Conservation (phyloP, 202 grass and related monocot genomes). For the Setaria viridis region DNA sequence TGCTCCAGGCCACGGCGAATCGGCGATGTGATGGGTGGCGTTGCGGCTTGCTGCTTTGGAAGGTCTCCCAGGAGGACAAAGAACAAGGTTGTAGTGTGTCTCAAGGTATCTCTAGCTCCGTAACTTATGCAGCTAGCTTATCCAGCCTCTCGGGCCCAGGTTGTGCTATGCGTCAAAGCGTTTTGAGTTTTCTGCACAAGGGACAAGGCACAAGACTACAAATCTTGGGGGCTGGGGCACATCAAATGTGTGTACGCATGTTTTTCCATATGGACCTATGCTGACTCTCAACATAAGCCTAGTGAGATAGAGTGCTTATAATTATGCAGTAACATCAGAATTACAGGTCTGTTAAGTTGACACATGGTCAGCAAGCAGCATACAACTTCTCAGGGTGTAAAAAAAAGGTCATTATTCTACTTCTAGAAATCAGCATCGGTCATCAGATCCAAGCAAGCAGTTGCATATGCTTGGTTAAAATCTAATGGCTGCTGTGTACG, state of each 20-base stretch:
- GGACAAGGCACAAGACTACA: constrained; percentile 48
- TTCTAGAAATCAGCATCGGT: not conserved
- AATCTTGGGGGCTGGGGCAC: not conserved
- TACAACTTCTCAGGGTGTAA: not conserved
- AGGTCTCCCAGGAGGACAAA: constrained; percentile 27
- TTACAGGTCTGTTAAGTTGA: not conserved
- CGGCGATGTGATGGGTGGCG: constrained; percentile 34
- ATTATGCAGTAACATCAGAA: not conserved
- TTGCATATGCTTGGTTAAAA: not conserved
- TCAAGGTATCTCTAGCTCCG: constrained; percentile 50
- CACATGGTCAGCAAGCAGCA: not conserved
- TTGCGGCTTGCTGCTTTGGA: constrained; percentile 24
- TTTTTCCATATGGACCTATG: constrained; percentile 36
- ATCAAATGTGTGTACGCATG: not conserved
- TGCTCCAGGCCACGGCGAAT: constrained; percentile 34
- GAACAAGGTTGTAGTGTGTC: constrained; percentile 63
- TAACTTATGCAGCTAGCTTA: constrained; percentile 51
- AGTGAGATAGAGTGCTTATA: not conserved
- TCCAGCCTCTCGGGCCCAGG: constrained; percentile 37
- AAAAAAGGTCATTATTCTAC: not conserved
- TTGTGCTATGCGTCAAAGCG: not conserved
- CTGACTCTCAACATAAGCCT: constrained; percentile 25
- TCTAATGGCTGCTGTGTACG: not conserved
- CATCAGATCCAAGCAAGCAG: not conserved
- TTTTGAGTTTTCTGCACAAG: constrained; percentile 37